phyloP scores from a whole-genome alignment of 352 stramenopile species.

The Nothophytophthora sp. region DNA sequence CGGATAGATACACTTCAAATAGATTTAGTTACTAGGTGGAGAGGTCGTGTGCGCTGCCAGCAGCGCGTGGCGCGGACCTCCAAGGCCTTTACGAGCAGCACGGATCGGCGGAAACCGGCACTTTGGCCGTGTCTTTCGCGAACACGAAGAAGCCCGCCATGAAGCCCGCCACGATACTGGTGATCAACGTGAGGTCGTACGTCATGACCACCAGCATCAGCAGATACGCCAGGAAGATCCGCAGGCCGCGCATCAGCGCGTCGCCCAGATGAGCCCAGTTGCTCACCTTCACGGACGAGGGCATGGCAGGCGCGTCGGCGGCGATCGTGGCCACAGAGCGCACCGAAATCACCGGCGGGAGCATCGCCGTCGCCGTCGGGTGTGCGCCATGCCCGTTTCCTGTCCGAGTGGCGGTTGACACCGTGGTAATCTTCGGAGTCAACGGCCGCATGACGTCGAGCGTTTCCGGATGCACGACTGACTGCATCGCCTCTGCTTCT shows the following conservation, averaged over 20 bases:
- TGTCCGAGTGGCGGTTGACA: conserved; percentile 2
- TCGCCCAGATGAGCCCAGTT: conserved; percentile 59
- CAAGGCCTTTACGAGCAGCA: conserved; percentile 46
- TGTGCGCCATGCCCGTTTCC: neutral
- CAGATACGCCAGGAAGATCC: conserved; percentile 77
- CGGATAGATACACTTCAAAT: too few species aligned
- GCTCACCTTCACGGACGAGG: conserved; percentile 39
- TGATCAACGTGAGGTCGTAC: conserved; percentile 68
- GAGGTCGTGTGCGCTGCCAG: too few species aligned
- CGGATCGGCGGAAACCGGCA: conserved; percentile 66
- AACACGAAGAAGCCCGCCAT: conserved; percentile 70
- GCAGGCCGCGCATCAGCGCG: conserved; percentile 56
- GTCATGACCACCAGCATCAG: conserved; percentile 85
- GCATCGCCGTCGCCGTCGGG: conserved; percentile 4
- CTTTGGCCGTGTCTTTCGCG: conserved; percentile 66
- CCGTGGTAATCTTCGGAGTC: conserved; percentile 13
- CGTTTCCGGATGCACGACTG: conserved; percentile 22
- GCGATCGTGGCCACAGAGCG: neutral
- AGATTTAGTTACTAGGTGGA: neutral
- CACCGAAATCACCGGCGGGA: conserved; percentile 1
- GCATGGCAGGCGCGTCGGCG: neutral
- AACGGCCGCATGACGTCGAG: conserved; percentile 7
- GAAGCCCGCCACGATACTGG: conserved; percentile 66
- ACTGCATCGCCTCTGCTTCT: conserved; percentile 13
- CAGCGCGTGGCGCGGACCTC: conserved; percentile 25